These are phyloP conservation scores for Phialophora expanda DNA, from an alignment of 2,329 filamentous ascomycete genomes.

Conservation along the genomic window DNA sequence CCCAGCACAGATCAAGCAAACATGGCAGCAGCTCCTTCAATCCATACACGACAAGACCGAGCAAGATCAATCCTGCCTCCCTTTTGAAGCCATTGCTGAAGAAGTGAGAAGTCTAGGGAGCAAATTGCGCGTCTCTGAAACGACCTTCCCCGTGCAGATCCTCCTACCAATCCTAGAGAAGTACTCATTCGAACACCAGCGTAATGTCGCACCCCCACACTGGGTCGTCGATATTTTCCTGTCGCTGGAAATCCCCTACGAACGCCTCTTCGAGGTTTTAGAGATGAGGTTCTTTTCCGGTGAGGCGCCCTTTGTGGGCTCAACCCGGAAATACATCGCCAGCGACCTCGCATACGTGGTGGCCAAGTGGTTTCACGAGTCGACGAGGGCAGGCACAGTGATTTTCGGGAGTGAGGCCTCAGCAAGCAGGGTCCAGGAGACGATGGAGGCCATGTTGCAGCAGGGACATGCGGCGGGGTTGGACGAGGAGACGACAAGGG, in stretches of 20 bases:
- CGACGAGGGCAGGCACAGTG: slow-evolving; percentile 58
- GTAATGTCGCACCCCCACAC: slow-evolving; percentile 53
- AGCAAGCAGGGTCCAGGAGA: slow-evolving; percentile 54
- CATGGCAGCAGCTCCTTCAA: slow-evolving; percentile 82
- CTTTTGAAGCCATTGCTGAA: slow-evolving; percentile 57
- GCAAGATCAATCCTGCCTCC: slow-evolving; percentile 48
- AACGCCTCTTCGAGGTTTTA: slow-evolving; percentile 65
- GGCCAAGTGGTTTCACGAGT: slow-evolving; percentile 65
- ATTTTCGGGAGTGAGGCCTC: slow-evolving; percentile 67
- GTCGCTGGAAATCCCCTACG: slow-evolving; percentile 65
- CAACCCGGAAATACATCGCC: slow-evolving; percentile 62
- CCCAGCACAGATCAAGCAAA: slow-evolving; percentile 77
- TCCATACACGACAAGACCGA: slow-evolving; percentile 66
- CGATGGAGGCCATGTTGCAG: slow-evolving; percentile 43
- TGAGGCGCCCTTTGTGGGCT: slow-evolving; percentile 66
- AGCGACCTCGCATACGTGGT: slow-evolving; percentile 67
- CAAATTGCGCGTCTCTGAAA: slow-evolving; percentile 62
- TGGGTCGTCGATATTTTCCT: slow-evolving; percentile 72
- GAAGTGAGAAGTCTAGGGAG: slow-evolving; percentile 63
- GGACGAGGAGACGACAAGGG: slow-evolving; percentile 49
- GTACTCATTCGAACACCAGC: slow-evolving; percentile 58
- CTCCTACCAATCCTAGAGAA: slow-evolving; percentile 63
- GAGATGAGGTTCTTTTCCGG: slow-evolving; percentile 72
- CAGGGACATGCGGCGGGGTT: slow-evolving; percentile 28
- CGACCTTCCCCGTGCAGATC: slow-evolving; percentile 58